Percentiles rank a stretch among this genome's conserved stretches.
These are phyloP conservation scores for Apophysomyces ossiformis DNA, from an alignment of 371 early-diverging fungal species.

Conservation along the genomic window DNA sequence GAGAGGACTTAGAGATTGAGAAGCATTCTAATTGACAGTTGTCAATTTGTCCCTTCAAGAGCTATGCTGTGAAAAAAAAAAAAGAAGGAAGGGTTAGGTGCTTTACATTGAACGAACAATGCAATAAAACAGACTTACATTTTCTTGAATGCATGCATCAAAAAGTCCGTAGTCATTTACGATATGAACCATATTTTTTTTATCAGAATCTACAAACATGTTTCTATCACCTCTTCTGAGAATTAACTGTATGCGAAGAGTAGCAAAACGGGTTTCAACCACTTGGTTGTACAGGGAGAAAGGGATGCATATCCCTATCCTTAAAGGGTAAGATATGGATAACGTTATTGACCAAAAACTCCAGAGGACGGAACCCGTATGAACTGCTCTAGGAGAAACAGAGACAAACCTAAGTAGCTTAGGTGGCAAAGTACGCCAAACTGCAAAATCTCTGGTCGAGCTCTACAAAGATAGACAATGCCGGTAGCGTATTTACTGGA, in stretches of 20 bases:
- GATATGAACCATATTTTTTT: neutral
- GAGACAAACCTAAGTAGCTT: too few species aligned
- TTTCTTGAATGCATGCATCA: slow-evolving; percentile 2
- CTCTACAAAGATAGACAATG: too few species aligned
- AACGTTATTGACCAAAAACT: neutral
- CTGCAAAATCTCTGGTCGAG: too few species aligned
- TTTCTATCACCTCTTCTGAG: slow-evolving; percentile 2
- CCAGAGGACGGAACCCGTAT: neutral
- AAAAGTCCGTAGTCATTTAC: neutral
- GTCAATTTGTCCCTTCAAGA: neutral
- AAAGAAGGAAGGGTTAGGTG: neutral
- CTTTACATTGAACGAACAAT: neutral
- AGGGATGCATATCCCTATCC: neutral
- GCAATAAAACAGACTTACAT: neutral
- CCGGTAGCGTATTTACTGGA: too few species aligned
- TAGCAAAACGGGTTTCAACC: slow-evolving; percentile 8
- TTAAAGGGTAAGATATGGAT: slow-evolving; percentile 1
- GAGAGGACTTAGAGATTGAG: neutral
- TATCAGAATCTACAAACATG: neutral
- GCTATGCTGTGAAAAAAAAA: neutral
- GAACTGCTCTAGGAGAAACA: too few species aligned
- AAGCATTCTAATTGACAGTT: slow-evolving; percentile 6
- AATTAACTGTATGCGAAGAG: neutral
- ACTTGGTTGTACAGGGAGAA: slow-evolving; percentile 3
- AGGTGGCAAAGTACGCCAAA: too few species aligned